Base-by-base conservation (phyloP, 306 rosid genomes). In the Vachellia collinsii region DNA sequence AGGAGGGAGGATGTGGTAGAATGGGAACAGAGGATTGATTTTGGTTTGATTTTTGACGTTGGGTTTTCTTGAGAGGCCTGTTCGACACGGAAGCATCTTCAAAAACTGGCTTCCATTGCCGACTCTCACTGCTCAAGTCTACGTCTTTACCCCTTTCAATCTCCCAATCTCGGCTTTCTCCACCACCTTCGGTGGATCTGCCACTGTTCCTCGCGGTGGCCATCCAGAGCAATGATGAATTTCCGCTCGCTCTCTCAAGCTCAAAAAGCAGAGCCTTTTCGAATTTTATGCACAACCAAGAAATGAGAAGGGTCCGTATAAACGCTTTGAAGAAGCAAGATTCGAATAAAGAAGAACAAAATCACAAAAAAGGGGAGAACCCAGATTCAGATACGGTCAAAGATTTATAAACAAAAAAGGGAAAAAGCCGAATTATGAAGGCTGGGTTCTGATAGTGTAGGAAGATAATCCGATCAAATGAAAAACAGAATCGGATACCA, bases 51-150 rank as follows among this genome's bases (percentile, higher is more conserved):
- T 71, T 72, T 6, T 84, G 76, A 54, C 66, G 87, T 79, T 88
- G 79, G 0, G 98, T 89, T 84, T 95, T 95, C 89, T 95, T 95
- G n/a, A 85, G 82, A 86, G 99, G 97, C 42, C 93, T 88, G 22
- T 65, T 75, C 13, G 89, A 80, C 70, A 83, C 11, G 86, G 95
- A 91, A 77, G 89, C 86, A 14, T 85, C 94, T 58, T 88, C 90
- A 76, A 83, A 90, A 89, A 83, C 82, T 16, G 87, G 91, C 83
- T 83, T 87, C 91, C 91, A 85, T 70, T 70, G 94, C 16, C 14
- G 79, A 47, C 86, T 82, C 80, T 82, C 88, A 58, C 76, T 64
- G 80, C 80, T 81, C 67, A 76, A 81, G 65, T 80, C 84, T 22
- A 62, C 41, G 34, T 72, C 82, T 75, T 84, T 86, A 38, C 86